phyloP scores from a whole-genome alignment of 2,329 filamentous ascomycete genomes.

The Aspergillus brunneoviolaceus region DNA sequence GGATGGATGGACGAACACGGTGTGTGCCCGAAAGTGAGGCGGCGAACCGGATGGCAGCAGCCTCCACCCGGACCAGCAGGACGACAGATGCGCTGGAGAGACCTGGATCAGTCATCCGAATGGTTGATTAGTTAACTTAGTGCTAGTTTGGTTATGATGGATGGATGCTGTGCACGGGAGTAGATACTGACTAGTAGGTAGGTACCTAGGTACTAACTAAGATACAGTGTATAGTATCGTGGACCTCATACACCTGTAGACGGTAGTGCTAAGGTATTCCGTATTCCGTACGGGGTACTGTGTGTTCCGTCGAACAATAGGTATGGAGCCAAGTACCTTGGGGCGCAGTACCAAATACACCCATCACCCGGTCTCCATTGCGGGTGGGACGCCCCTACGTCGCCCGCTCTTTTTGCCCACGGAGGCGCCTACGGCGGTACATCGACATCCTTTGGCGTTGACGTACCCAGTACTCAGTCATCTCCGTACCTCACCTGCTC shows the following conservation, averaged over 20 bases:
- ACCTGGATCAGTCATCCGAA: constrained; percentile 16
- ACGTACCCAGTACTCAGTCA: not conserved
- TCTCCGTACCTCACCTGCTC: not conserved
- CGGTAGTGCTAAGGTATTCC: no score
- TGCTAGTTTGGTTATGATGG: not conserved
- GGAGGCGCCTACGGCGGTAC: constrained; percentile 17
- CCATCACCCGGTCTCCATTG: not conserved
- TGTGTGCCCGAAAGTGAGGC: constrained; percentile 35
- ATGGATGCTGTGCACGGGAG: constrained; percentile 2
- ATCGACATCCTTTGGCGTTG: not conserved
- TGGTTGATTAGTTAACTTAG: no score
- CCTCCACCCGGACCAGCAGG: constrained; percentile 25
- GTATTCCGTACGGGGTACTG: no score
- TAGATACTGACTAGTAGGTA: not conserved
- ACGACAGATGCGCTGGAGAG: constrained; percentile 6
- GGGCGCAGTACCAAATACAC: not conserved
- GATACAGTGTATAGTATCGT: not conserved
- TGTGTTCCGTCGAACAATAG: not conserved
- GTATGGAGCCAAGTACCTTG: not conserved
- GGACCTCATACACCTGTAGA: no score
- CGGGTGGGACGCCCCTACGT: not conserved
- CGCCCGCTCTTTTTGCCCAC: constrained; percentile 9
- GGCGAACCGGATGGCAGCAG: constrained; percentile 37
- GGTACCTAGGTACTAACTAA: not conserved
- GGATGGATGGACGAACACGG: constrained; percentile 10